phyloP scores from a whole-genome alignment of 768 basidiomycete genomes.

The Tephrocybe rancida region DNA sequence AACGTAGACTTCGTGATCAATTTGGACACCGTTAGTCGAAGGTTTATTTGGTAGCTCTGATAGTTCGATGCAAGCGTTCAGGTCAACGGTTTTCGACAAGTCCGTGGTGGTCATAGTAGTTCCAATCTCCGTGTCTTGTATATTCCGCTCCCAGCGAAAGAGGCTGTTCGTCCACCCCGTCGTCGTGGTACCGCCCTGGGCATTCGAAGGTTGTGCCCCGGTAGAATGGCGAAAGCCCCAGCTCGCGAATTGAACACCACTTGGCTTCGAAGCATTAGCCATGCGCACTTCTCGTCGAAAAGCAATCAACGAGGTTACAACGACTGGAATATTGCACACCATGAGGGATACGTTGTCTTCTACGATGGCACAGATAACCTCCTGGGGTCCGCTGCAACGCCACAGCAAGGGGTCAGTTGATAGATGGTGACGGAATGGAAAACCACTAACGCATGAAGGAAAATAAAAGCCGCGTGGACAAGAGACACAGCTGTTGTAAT shows the following conservation, averaged over 20 bases:
- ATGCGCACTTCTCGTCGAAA: constrained; percentile 9
- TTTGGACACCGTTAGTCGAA: background rate
- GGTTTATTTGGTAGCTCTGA: background rate
- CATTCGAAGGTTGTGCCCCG: background rate
- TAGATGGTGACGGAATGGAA: background rate
- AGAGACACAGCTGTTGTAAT: constrained; percentile 48
- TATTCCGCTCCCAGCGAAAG: constrained; percentile 17
- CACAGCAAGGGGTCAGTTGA: background rate
- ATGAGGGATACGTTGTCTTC: constrained; percentile 42
- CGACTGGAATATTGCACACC: constrained; percentile 41
- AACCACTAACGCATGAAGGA: constrained; percentile 19
- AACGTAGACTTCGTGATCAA: background rate
- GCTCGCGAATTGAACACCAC: constrained; percentile 11
- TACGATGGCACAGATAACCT: constrained; percentile 40
- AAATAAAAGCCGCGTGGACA: constrained; percentile 48
- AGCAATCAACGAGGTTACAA: constrained; percentile 31
- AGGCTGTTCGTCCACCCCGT: constrained; percentile 11
- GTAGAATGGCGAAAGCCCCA: background rate
- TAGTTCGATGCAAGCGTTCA: constrained; percentile 1
- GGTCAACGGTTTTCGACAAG: constrained; percentile 3
- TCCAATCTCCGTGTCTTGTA: background rate
- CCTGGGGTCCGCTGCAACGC: constrained; percentile 22
- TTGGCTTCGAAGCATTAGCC: background rate
- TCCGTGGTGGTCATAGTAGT: background rate
- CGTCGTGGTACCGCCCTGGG: background rate